Base-by-base conservation (phyloP, 495 filamentous ascomycete species). In the Neurospora sp. region DNA sequence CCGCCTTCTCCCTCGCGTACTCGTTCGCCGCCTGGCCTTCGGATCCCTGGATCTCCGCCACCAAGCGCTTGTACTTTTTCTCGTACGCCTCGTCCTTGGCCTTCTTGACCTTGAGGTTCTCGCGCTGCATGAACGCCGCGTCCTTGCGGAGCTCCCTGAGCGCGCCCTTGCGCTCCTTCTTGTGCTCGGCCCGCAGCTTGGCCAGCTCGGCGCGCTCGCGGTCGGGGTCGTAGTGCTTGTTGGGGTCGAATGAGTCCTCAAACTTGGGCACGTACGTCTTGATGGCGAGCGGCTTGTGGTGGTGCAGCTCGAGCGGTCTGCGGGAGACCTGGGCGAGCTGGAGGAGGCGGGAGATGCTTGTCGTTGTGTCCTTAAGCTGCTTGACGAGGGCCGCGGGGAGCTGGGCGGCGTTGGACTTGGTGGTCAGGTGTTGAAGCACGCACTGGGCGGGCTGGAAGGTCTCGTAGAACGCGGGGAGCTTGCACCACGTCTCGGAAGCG, bases 171-270 rank as follows among this genome's bases (percentile, higher is more conserved):
- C 88, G 87, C 86, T 99, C 96, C 77, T 91, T 89, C 89, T 97
- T 97, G 88, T 93, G 90, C 84, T 99, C 95, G 69, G 90, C 90
- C 83, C 88, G 90, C 78, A 99, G 86, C 77, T 93, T 94, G 76
- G 88, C 89, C 69, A 89, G 75, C 74, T 96, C 93, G n/a, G 90
- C 88, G 36, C 96, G 92, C 79, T 96, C 94, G 71, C 89, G 89
- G 81, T 98, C 90, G 1, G 93, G 93, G 78, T 99, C 96, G 87
- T 98, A 97, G 86, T 97, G 95, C 82, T 92, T 94, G 85, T 93
- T 88, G 15, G 94, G 96, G 81, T 94, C 94, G 89, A 94, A 99
- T 75, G 88, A 84, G 81, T 97, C 94, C 84, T 99, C 96, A 85
- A 98, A 99, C 83, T 97, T 98, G 77, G 96, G 96, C 34, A 97